Base-by-base conservation (phyloP, 2,329 filamentous ascomycete species). In the Fusarium transvaalense region DNA sequence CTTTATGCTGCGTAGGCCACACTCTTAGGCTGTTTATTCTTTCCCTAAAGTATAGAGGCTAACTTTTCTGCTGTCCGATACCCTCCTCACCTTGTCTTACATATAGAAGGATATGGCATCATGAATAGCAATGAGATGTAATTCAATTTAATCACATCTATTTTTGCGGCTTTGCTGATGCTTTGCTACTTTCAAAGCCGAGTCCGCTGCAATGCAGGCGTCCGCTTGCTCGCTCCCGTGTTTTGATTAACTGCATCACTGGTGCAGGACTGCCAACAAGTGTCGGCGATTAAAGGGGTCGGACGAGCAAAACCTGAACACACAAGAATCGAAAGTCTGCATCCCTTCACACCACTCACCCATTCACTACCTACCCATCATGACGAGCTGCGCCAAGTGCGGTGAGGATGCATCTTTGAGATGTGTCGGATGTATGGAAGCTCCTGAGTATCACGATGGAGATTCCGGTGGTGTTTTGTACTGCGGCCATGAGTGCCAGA, bases 401-500 rank as follows among this genome's bases (percentile, higher is more conserved):
- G 56, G 47, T 7, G 34, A 27, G 25, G 23, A 42, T 25, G 65
- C 65, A 13, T 46, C 55, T 9, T 13, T 35, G 25, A 21, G 38
- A 17, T 68, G 64, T 27, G 25, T 21, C 6, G 39, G 46, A 17
- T 68, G 65, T 10, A 23, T 32, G 14, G 21, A 14, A 25, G 51
- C 51, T 21, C 64, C 61, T 23, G 61, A 63, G 39, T 69, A 71
- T 19, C n/a, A n/a, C 19, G 34, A 58, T 13, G 64, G 60, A 37
- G 68, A 66, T 45, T 34, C 46, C 25, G 23, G 14, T n/a, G 17
- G 19, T 21, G 19, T 39, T 39, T 50, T 54, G 31, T 71, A 65
- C 53, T 71, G 61, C 50, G 37, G 37, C 25, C 46, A n/a, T 14
- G 64, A 60, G 21, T 71, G 64, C 29, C 50, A 68, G 43, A 45